A percentile compares a stretch with the other conserved stretches of the same genome.
Evolutionary conservation across 2,329 filamentous ascomycete genomes (phyloP).

Genomic region (Colletotrichum tabaci): DNA sequence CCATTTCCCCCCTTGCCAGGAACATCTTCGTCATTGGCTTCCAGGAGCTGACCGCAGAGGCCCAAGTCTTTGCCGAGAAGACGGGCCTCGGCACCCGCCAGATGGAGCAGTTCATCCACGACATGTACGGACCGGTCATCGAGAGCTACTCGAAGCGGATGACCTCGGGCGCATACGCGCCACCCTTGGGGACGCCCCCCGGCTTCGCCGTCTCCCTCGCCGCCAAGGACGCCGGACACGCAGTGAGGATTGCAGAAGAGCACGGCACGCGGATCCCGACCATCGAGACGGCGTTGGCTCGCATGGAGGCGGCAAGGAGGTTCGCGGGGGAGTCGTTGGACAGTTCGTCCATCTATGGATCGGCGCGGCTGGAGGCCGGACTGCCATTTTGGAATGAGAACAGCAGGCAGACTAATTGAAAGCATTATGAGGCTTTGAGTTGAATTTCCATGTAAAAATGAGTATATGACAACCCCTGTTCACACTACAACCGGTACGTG

Average conservation of each 20-base stretch:
- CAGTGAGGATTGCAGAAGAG: conserved; percentile 32
- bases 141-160: conserved; percentile 49
- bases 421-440: background rate
- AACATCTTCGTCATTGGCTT: conserved; percentile 52
- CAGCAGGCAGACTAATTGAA: conserved; percentile 34
- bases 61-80: conserved; percentile 51
- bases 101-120: conserved; percentile 48
- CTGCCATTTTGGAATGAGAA: conserved; percentile 39
- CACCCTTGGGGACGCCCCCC: conserved; percentile 37
- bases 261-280: conserved; percentile 29
- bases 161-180: conserved; percentile 49
- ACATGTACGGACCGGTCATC: conserved; percentile 49
- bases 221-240: conserved; percentile 33
- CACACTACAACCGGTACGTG: background rate
- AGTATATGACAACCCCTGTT: background rate
- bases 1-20: conserved; percentile 36
- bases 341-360: conserved; percentile 34
- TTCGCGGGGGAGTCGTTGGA: conserved; percentile 36
- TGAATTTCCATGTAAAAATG: background rate
- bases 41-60: conserved; percentile 49
- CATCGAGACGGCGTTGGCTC: conserved; percentile 31
- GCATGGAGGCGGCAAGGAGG: conserved; percentile 30
- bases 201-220: conserved; percentile 37
- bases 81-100: conserved; percentile 46
- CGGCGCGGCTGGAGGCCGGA: conserved; percentile 32